phyloP scores from a whole-genome alignment of 352 stramenopile species.

The Pythium dissotocum region DNA sequence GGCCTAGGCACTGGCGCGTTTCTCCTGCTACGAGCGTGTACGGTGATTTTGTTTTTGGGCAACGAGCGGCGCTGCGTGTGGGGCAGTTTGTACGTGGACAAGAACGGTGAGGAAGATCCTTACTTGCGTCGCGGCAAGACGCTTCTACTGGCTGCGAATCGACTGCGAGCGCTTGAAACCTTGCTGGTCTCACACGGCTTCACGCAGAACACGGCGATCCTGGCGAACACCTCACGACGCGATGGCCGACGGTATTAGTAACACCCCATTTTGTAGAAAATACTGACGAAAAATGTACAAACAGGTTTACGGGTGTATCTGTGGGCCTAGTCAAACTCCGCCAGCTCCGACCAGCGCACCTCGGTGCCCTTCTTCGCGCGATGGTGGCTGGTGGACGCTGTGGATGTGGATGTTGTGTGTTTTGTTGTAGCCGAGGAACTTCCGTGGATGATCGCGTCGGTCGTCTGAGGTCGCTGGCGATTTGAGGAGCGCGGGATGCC shows the following conservation, averaged over 20 bases:
- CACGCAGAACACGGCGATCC: conserved; percentile 74
- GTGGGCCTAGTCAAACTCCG: conserved; percentile 1
- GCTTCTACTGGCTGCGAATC: conserved; percentile 62
- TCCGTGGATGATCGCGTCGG: conserved; percentile 15
- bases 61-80: conserved; percentile 81
- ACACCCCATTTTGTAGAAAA: not conserved
- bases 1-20: conserved; percentile 63
- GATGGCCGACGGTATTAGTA: conserved; percentile 80
- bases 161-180: conserved; percentile 57
- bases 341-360: conserved; percentile 5
- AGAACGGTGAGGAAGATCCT: conserved; percentile 84
- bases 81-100: conserved; percentile 84
- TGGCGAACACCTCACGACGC: conserved; percentile 72
- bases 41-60: conserved; percentile 81
- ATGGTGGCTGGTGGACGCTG: not conserved
- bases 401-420: not conserved
- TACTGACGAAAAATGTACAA: conserved; percentile 5
- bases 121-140: conserved; percentile 79
- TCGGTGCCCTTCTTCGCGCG: not conserved
- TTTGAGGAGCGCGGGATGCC: conserved; percentile 56
- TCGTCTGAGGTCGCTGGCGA: conserved; percentile 17
- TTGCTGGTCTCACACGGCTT: conserved; percentile 77
- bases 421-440: conserved; percentile 3
- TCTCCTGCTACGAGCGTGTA: conserved; percentile 74
- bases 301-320: conserved; percentile 2